Percentiles rank a stretch among this genome's conserved stretches.
Evolutionary conservation across 1,284 basidiomycete species (phyloP).

Genomic region (Uromyces viciae-fabae): DNA sequence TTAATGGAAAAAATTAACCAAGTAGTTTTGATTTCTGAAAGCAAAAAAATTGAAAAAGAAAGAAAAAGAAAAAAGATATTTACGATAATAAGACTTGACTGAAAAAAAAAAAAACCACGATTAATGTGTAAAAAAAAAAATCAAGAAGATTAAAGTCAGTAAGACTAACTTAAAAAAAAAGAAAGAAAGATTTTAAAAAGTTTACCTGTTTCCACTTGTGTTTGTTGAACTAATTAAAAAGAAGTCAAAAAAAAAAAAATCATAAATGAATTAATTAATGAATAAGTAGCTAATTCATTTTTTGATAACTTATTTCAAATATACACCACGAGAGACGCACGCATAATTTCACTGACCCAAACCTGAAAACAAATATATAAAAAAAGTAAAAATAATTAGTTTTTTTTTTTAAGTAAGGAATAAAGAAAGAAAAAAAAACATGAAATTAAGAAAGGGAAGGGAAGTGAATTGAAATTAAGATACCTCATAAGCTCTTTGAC

Average conservation of each 20-base stretch:
- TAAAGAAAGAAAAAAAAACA: background rate
- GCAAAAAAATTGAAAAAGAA: background rate
- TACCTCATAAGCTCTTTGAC: constrained; percentile 39
- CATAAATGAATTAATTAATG: too few species aligned
- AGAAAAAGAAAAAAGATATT: background rate
- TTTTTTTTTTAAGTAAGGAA: background rate
- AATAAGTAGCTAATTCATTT: too few species aligned
- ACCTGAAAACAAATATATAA: constrained; percentile 8
- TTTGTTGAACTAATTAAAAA: constrained; percentile 33
- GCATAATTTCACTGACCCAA: constrained; percentile 45
- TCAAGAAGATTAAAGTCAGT: constrained; percentile 26
- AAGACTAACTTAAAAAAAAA: constrained; percentile 20
- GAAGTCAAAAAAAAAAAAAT: background rate
- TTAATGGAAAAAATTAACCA: too few species aligned
- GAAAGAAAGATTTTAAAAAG: background rate
- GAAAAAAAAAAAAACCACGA: background rate
- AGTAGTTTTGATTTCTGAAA: too few species aligned
- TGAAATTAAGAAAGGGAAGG: background rate
- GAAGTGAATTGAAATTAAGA: too few species aligned
- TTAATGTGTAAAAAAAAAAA: background rate
- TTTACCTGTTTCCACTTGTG: constrained; percentile 40
- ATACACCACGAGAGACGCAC: background rate
- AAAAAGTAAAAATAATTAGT: background rate
- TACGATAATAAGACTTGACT: constrained; percentile 43
- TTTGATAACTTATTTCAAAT: background rate